phyloP scores from a whole-genome alignment of 139 green algal genomes.

The Picochlorum costavermella region DNA sequence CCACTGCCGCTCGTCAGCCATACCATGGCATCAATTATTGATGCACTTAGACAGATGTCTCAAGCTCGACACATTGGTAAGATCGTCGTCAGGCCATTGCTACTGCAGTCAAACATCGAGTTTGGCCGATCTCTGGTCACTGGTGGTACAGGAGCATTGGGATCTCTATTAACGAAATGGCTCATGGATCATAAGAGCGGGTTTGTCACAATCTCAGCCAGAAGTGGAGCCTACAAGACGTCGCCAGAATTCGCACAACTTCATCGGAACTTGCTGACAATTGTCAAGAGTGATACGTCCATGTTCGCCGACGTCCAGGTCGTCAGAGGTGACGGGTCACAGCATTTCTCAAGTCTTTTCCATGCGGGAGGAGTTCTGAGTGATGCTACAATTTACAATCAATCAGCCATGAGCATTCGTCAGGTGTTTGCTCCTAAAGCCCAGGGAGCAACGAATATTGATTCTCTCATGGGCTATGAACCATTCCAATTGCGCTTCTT shows the following conservation, averaged over 20 bases:
- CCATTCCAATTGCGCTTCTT: conserved; percentile 20
- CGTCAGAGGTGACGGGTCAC: background rate
- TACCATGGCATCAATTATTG: conserved; percentile 24
- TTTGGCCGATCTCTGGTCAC: conserved; percentile 1
- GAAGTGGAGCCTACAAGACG: conserved; percentile 14
- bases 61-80: conserved; percentile 71
- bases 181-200: conserved; percentile 17
- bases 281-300: conserved; percentile 21
- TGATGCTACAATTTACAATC: conserved; percentile 51
- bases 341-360: conserved; percentile 23
- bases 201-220: conserved; percentile 12
- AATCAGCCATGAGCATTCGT: conserved; percentile 25
- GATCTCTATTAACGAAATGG: conserved; percentile 23
- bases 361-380: conserved; percentile 59
- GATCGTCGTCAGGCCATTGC: conserved; percentile 43
- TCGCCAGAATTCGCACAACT: background rate
- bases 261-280: background rate
- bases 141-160: conserved; percentile 14
- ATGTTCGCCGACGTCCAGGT: conserved; percentile 9
- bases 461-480: background rate
- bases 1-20: conserved; percentile 35
- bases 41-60: conserved; percentile 66
- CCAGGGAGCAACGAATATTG: background rate
- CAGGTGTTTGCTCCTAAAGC: conserved; percentile 46
- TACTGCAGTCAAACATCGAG: background rate